Conservation (phyloP, 176 grass and related monocot species). For the Poa annua region DNA sequence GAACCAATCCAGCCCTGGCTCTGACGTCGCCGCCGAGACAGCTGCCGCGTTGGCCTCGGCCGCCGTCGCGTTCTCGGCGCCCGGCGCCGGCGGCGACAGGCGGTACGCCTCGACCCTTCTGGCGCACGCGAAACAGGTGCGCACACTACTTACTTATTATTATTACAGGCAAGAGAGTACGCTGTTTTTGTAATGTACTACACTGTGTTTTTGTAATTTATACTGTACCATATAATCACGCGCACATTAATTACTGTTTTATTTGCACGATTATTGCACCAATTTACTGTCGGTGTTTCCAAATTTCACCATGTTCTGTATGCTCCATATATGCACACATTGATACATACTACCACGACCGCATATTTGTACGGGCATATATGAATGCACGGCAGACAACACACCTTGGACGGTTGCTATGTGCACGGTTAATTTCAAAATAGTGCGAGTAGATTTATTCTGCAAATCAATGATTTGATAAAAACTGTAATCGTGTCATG, state of each 20-base stretch:
- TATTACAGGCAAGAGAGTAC: too few relatives aligned
- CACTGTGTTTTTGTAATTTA: not conserved
- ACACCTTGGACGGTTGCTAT: not conserved
- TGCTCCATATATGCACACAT: not conserved
- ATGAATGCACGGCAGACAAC: not conserved
- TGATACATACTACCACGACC: not conserved
- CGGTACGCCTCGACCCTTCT: constrained; percentile 48
- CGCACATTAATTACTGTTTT: not conserved
- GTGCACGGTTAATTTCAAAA: not conserved
- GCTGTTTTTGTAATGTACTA: not conserved
- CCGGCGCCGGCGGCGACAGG: not conserved
- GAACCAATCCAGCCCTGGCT: constrained; percentile 47
- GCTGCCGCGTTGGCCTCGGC: constrained; percentile 66
- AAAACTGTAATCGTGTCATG: not conserved
- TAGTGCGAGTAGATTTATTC: not conserved
- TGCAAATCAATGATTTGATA: not conserved
- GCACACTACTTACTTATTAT: not conserved
- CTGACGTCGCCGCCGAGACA: constrained; percentile 79
- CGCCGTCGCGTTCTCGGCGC: constrained; percentile 47
- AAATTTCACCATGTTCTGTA: not conserved
- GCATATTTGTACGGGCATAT: not conserved
- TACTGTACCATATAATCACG: not conserved
- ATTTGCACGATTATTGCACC: not conserved
- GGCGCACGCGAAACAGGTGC: constrained; percentile 64
- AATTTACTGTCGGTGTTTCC: not conserved